Conservation (phyloP, 352 stramenopile species). For the Globisporangium lucens region DNA sequence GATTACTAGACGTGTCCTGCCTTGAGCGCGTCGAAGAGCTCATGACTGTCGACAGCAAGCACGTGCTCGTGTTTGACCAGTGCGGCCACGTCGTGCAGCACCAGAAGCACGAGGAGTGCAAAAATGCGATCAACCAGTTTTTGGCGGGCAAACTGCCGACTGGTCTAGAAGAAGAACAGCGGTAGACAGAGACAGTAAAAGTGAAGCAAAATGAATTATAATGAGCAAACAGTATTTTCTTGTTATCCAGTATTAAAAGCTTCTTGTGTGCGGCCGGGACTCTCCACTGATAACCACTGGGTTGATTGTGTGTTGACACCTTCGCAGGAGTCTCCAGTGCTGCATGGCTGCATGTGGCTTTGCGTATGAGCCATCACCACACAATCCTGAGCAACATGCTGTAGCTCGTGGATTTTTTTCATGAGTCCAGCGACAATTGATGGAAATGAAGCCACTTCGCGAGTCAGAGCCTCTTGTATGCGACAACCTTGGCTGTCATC, state of each 20-base stretch:
- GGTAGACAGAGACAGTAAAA: neutral
- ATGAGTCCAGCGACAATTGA: neutral
- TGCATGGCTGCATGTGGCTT: too few relatives aligned
- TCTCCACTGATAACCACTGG: too few relatives aligned
- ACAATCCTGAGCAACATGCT: too few relatives aligned
- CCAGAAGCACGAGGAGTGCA: neutral
- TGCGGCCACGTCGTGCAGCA: slow-evolving; percentile 24
- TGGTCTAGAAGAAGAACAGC: neutral
- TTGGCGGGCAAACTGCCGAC: neutral
- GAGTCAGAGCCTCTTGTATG: neutral
- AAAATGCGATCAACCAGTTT: neutral
- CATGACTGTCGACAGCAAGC: slow-evolving; percentile 28
- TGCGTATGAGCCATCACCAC: too few relatives aligned
- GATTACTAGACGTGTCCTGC: slow-evolving; percentile 59
- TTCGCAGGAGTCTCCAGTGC: too few relatives aligned
- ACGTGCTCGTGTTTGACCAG: slow-evolving; percentile 49
- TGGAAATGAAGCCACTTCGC: neutral
- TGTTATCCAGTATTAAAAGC: too few relatives aligned
- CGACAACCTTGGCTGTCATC: neutral
- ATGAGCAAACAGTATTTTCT: too few relatives aligned
- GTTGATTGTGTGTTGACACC: too few relatives aligned
- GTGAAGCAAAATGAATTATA: too few relatives aligned
- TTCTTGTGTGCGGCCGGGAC: too few relatives aligned
- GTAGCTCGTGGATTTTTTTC: neutral
- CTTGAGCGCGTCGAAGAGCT: slow-evolving; percentile 54